Evolutionary conservation across 768 basidiomycete genomes (phyloP).

Genomic region (Trametes villosa): DNA sequence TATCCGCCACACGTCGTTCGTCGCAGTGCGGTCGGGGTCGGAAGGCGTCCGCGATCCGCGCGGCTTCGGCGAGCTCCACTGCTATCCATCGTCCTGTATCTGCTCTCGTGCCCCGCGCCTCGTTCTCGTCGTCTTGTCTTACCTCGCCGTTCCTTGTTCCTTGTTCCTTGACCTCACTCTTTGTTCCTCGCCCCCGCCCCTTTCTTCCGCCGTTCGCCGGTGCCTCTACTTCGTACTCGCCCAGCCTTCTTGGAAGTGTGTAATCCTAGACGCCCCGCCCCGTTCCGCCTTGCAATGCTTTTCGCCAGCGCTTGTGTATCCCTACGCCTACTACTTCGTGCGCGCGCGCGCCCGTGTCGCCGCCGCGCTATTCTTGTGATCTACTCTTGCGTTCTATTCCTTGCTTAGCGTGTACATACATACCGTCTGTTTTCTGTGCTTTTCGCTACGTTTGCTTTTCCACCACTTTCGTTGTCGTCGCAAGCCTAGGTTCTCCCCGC

Average conservation of each 20-base stretch:
- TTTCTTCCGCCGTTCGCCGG: background rate
- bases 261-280: background rate
- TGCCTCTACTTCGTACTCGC: background rate
- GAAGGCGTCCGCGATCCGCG: no score
- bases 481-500: slow-evolving; percentile 3
- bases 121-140: background rate
- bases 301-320: background rate
- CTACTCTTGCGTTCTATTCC: no score
- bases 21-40: no score
- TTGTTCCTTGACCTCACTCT: background rate
- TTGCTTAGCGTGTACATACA: background rate
- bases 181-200: background rate
- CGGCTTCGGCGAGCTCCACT: background rate
- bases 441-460: background rate
- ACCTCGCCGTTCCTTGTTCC: background rate
- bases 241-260: background rate
- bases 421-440: background rate
- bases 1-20: no score
- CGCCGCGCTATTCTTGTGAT: background rate
- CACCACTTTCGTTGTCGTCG: background rate
- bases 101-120: no score
- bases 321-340: background rate
- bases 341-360: background rate
- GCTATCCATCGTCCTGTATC: background rate
- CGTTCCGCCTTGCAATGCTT: background rate